Evolutionary conservation across 495 filamentous ascomycete species (phyloP).

Genomic region (Penicillium cosmopolitanum): DNA sequence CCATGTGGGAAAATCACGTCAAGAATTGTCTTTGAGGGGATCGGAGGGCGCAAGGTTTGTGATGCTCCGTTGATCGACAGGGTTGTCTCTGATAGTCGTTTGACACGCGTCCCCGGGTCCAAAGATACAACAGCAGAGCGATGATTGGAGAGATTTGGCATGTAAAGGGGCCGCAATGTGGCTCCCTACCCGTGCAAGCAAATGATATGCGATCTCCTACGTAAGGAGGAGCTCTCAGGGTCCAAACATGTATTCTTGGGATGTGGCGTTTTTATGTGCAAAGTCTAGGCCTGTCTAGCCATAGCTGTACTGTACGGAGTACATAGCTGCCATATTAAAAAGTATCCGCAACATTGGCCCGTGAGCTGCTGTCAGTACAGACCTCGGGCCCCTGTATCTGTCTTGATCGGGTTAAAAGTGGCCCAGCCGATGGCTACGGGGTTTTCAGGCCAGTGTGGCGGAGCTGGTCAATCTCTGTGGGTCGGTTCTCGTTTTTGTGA

Average conservation of each 20-base stretch:
- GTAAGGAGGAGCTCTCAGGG: conserved; percentile 18
- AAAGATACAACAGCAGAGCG: neutral
- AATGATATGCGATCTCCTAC: conserved; percentile 4
- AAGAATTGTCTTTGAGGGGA: conserved; percentile 6
- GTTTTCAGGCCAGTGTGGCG: conserved; percentile 44
- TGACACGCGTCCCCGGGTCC: conserved; percentile 17
- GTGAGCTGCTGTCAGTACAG: conserved; percentile 1
- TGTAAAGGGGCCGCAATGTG: conserved; percentile 23
- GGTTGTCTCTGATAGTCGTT: conserved; percentile 10
- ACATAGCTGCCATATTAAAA: neutral
- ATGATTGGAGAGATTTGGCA: conserved; percentile 22
- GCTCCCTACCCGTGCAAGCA: neutral
- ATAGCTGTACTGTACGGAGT: too few relatives aligned
- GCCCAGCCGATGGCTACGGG: neutral
- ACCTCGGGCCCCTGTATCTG: conserved; percentile 3
- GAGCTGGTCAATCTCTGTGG: conserved; percentile 21
- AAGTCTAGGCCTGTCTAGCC: neutral
- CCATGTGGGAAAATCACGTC: conserved; percentile 23
- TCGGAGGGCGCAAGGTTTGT: conserved; percentile 2
- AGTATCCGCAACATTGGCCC: conserved; percentile 1
- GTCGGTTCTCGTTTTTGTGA: neutral
- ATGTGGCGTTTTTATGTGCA: neutral
- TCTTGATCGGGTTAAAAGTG: conserved; percentile 5
- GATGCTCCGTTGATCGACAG: conserved; percentile 24
- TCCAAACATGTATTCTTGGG: conserved; percentile 10